Base-by-base conservation (phyloP, 768 basidiomycete species). In the Podaxis pistillaris region DNA sequence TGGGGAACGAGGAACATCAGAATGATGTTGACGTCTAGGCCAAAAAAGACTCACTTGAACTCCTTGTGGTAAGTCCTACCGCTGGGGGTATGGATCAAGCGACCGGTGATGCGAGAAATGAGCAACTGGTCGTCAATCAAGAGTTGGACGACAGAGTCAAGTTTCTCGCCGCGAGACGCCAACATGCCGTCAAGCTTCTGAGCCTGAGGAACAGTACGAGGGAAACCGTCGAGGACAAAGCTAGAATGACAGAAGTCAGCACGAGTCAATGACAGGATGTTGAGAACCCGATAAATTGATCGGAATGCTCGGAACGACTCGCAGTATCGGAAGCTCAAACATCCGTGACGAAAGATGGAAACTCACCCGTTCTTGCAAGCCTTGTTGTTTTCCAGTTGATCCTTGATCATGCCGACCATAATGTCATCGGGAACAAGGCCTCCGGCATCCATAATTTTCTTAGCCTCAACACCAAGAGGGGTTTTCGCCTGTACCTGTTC, bases 141-240 rank as follows among this genome's bases (percentile, higher is more conserved):
- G 59, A 99, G 86, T 74, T 99, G 89, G 41, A 98, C 86, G 64
- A 93, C 95, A n/a, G 85, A 88, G 78, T 98, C 88, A 56, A 99
- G 84, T 71, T 90, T 90, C 79, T 98, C 94, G 68, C 90, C 88
- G 70, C 91, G 88, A 4, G 72, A 75, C 13, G 81, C 73, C 49
- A 99, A 86, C 97, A 99, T 98, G 63, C 81, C 78, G 71, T 96
- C 96, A 59, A 99, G 88, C 76, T 97, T 98, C 77, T 96, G 85
- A 2, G 97, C 97, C 71, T 99, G 97, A 9, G 91, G 88, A 38
- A 98, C 93, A 3, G 96, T 98, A 47, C 97, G 89, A 46, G 97
- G 97, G 86, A 99, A 99, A n/a, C 97, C 97, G 71, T 99, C 97
- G 56, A 99, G 83, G 62, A 99, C 97, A 76, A 99, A 99, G 40